Base-by-base conservation (phyloP, 768 basidiomycete species). In the Pisolithus tinctorius region DNA sequence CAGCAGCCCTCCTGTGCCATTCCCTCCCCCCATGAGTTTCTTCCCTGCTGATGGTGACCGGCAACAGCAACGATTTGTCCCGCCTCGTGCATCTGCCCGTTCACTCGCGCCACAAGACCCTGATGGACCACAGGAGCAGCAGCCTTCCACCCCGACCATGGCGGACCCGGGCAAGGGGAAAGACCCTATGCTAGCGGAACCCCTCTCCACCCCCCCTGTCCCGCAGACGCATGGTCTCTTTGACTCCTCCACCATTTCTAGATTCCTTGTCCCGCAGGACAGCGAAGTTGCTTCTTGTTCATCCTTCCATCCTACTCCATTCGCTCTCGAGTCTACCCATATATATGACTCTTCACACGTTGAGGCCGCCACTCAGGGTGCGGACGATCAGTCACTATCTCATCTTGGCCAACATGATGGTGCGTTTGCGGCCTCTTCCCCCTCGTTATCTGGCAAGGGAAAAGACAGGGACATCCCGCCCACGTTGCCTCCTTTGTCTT, bases 401-500 rank as follows among this genome's bases (percentile, higher is more conserved):
- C 60, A 66, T 65, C 64, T 66, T n/a, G 17, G 13, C 45, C 47
- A 55, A 45, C 54, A 48, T 47, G 45, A 58, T 46, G 53, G 16
- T 44, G 10, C 37, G 47, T 53, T 54, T 36, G 26, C 48, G 58
- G 58, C 64, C 63, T 13, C 34, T 13, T 60, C 64, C 63, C 13
- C 34, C 34, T 60, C 68, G 20, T 64, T 68, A 56, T 41, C 52
- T 55, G 63, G 59, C 60, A 88, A 84, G 69, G 81, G 75, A 59
- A 86, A 78, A 67, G 82, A 73, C 48, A 67, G 62, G 58, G 70
- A 73, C 61, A 52, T 62, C 31, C 78, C 83, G 43, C 82, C 86
- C 52, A 72, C 73, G 62, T 74, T 87, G 54, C 84, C 86, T 53
- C 84, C 86, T 55, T 71, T 87, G 52, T 69, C 75, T 30, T 82